A percentile compares a stretch with the other conserved stretches of the same genome.
phyloP scores from a whole-genome alignment of 495 filamentous ascomycete species.

The Lepraria neglecta region DNA sequence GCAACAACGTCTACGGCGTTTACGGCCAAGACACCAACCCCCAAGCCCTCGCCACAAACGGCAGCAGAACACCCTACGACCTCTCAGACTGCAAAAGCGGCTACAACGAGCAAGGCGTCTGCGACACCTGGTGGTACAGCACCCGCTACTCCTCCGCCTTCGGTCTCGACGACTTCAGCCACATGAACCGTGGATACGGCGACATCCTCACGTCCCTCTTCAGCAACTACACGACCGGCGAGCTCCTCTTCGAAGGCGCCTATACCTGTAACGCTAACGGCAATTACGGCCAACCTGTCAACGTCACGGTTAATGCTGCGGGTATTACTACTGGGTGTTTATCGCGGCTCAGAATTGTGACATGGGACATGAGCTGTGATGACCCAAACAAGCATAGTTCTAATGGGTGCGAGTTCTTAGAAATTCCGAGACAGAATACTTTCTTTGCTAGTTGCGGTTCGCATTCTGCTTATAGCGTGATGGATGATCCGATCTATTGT shows the following conservation, averaged over 20 bases:
- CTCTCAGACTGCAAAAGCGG: constrained; percentile 12
- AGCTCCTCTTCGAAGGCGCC: constrained; percentile 21
- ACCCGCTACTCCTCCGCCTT: constrained; percentile 17
- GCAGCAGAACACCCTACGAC: constrained; percentile 17
- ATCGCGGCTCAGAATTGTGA: constrained; percentile 18
- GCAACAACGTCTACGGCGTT: constrained; percentile 22
- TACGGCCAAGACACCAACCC: constrained; percentile 18
- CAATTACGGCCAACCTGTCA: constrained; percentile 13
- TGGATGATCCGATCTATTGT: constrained; percentile 23
- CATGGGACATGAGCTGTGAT: constrained; percentile 23
- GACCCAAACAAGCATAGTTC: background rate
- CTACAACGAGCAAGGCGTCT: constrained; percentile 21
- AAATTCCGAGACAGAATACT: constrained; percentile 10
- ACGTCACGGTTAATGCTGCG: constrained; percentile 17
- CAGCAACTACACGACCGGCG: constrained; percentile 24
- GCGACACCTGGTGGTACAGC: constrained; percentile 23
- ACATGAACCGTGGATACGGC: constrained; percentile 16
- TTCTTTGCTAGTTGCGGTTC: constrained; percentile 17
- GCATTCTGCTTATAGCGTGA: constrained; percentile 18
- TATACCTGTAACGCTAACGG: constrained; percentile 22
- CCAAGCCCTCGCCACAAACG: constrained; percentile 22
- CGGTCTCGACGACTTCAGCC: constrained; percentile 22
- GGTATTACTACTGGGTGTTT: constrained; percentile 22
- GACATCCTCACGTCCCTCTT: constrained; percentile 19
- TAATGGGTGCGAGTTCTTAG: constrained; percentile 20